phyloP scores from a whole-genome alignment of 768 basidiomycete genomes.

The Agrocybe chaxingu region DNA sequence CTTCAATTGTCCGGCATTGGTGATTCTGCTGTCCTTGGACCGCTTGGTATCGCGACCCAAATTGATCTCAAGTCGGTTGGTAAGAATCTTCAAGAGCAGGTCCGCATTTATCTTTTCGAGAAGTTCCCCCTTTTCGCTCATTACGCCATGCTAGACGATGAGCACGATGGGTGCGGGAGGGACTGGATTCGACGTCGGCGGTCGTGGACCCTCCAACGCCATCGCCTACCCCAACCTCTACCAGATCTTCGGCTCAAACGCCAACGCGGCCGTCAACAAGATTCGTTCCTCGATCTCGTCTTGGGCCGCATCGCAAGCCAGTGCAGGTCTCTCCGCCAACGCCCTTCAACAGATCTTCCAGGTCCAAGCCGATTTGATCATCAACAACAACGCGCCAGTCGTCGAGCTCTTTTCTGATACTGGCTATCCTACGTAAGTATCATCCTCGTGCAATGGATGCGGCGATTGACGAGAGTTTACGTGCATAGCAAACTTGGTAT shows the following conservation, averaged over 20 bases:
- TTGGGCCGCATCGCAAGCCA: slow-evolving; percentile 45
- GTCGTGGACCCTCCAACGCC: slow-evolving; percentile 42
- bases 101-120: slow-evolving; percentile 5
- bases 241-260: slow-evolving; percentile 38
- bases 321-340: slow-evolving; percentile 31
- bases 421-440: slow-evolving; percentile 40
- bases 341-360: slow-evolving; percentile 40
- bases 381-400: slow-evolving; percentile 46
- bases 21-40: slow-evolving; percentile 38
- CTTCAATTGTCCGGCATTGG: slow-evolving; percentile 59
- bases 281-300: slow-evolving; percentile 33
- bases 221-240: slow-evolving; percentile 52
- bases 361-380: slow-evolving; percentile 46
- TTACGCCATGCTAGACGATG: slow-evolving; percentile 29
- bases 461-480: background rate
- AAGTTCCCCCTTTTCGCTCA: background rate
- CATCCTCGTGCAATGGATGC: background rate
- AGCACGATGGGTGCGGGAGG: slow-evolving; percentile 36
- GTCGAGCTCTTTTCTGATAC: slow-evolving; percentile 45
- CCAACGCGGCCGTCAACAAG: slow-evolving; percentile 26
- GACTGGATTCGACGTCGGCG: slow-evolving; percentile 38
- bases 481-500: slow-evolving; percentile 40
- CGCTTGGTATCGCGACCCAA: slow-evolving; percentile 47
- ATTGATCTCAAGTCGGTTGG: slow-evolving; percentile 49
- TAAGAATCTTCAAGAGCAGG: slow-evolving; percentile 59